A percentile compares a stretch with the other conserved stretches of the same genome.
Evolutionary conservation across 1,284 basidiomycete genomes (phyloP).

Genomic region (Cutaneotrichosporon daszewskae): DNA sequence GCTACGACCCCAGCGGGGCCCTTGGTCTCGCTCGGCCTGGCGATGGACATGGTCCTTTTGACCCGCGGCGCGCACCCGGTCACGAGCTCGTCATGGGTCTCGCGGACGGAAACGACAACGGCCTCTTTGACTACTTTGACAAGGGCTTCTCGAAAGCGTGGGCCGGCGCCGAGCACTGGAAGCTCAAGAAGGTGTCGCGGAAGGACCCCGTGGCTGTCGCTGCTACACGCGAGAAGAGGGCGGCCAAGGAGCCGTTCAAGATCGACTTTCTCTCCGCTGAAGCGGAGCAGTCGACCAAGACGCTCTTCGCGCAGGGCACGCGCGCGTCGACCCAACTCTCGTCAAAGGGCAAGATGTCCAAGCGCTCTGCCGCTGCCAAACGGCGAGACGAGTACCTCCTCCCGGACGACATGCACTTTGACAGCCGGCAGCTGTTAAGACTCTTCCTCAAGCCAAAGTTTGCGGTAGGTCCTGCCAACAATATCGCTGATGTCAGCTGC

Average conservation of each 20-base stretch:
- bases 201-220: constrained; percentile 54
- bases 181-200: constrained; percentile 68
- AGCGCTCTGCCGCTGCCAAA: constrained; percentile 41
- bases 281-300: constrained; percentile 54
- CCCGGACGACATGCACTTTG: constrained; percentile 98
- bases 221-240: constrained; percentile 52
- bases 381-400: constrained; percentile 66
- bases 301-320: constrained; percentile 73
- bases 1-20: constrained; percentile 28
- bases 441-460: constrained; percentile 95
- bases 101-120: constrained; percentile 56
- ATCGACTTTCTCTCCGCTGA: constrained; percentile 70
- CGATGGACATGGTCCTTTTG: constrained; percentile 59
- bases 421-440: constrained; percentile 77
- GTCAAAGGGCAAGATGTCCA: constrained; percentile 51
- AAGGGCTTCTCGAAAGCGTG: constrained; percentile 84
- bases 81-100: constrained; percentile 80
- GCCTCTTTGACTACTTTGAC: constrained; percentile 92
- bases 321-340: constrained; percentile 63
- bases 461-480: constrained; percentile 55
- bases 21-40: constrained; percentile 49
- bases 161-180: constrained; percentile 99
- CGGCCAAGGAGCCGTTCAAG: constrained; percentile 78
- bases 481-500: constrained; percentile 54
- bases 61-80: constrained; percentile 64